Conservation (phyloP, 1,139 yeast species). For the Suhomyces guaymorum region DNA sequence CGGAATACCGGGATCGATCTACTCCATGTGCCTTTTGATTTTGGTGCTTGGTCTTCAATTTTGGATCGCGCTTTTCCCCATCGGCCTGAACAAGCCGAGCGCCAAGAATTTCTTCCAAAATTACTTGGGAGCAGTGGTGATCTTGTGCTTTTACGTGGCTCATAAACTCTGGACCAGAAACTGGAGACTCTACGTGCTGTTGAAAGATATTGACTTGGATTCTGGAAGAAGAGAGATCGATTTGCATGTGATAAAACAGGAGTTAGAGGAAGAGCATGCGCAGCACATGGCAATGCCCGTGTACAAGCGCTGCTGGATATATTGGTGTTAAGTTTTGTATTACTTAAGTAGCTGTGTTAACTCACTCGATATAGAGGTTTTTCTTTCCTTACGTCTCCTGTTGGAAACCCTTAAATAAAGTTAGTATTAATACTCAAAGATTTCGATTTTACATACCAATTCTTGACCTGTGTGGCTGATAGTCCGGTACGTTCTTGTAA, state of each 20-base stretch:
- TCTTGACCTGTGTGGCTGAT: constrained; percentile 12
- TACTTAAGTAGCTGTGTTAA: constrained; percentile 7
- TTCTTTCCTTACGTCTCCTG: constrained; percentile 15
- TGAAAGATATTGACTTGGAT: constrained; percentile 34
- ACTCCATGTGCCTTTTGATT: constrained; percentile 32
- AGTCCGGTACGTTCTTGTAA: constrained; percentile 8
- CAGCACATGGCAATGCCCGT: constrained; percentile 16
- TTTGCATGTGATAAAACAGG: constrained; percentile 26
- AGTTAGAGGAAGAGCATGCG: constrained; percentile 23
- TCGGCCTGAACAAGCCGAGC: constrained; percentile 26
- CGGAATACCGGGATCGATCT: constrained; percentile 38
- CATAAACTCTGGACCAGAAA: constrained; percentile 36
- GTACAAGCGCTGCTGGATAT: constrained; percentile 19
- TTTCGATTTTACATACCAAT: constrained; percentile 15
- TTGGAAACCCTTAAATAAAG: constrained; percentile 16
- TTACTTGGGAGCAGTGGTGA: constrained; percentile 38
- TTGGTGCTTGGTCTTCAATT: constrained; percentile 38
- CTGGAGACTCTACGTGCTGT: constrained; percentile 32
- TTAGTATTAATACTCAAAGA: constrained; percentile 3
- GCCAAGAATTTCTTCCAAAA: constrained; percentile 39
- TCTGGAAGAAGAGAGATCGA: constrained; percentile 36
- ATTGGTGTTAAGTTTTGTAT: constrained; percentile 17
- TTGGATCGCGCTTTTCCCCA: constrained; percentile 42
- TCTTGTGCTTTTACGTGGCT: constrained; percentile 33
- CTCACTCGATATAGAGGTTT: constrained; percentile 11